These are phyloP conservation scores for Venturia effusa DNA, from an alignment of 2,329 filamentous ascomycete genomes.

Conservation along the genomic window DNA sequence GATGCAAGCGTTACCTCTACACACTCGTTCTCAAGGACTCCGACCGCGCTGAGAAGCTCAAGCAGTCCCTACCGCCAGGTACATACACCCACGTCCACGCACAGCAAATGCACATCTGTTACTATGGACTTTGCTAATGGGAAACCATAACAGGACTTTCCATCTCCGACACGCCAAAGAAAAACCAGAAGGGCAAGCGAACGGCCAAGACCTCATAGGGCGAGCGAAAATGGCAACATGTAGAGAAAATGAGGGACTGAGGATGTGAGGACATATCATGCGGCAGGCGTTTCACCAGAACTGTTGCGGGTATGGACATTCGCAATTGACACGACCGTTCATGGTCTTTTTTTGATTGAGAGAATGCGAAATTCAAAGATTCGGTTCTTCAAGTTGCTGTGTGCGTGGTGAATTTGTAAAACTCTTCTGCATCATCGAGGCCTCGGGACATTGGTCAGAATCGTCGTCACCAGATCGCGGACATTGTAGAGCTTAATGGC, in stretches of 20 bases:
- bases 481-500: too few relatives aligned
- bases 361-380: background rate
- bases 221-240: background rate
- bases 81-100: conserved; percentile 27
- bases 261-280: background rate
- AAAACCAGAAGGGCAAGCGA: conserved; percentile 48
- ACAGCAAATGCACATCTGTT: background rate
- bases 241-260: conserved; percentile 2
- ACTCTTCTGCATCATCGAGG: too few relatives aligned
- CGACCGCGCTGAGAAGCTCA: conserved; percentile 99
- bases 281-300: conserved; percentile 1
- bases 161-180: conserved; percentile 51
- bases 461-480: too few relatives aligned
- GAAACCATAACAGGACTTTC: conserved; percentile 37
- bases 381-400: background rate
- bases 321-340: background rate
- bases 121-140: conserved; percentile 5
- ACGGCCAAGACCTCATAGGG: conserved; percentile 6
- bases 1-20: conserved; percentile 93
- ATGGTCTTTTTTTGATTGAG: background rate
- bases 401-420: background rate
- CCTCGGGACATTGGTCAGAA: too few relatives aligned
- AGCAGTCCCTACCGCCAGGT: conserved; percentile 97
- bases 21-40: conserved; percentile 96
- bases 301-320: background rate